Conservation (phyloP, 2,329 filamentous ascomycete genomes). For the Nigrospora osmanthi region DNA sequence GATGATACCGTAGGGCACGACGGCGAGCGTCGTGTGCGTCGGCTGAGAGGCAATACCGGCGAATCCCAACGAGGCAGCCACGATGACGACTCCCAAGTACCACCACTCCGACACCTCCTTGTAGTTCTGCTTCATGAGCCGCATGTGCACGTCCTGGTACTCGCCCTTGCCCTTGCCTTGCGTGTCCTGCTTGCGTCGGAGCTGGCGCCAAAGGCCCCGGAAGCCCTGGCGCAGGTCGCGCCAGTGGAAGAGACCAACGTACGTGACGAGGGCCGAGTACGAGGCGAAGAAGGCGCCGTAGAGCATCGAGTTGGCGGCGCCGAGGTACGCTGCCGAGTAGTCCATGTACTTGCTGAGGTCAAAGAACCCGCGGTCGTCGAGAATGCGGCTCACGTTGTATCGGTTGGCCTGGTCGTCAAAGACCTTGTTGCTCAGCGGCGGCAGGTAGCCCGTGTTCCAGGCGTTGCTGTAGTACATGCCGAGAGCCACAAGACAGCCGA, state of each 20-base stretch:
- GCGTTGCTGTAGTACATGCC: slow-evolving; percentile 51
- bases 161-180: slow-evolving; percentile 4
- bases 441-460: slow-evolving; percentile 49
- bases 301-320: slow-evolving; percentile 34
- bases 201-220: slow-evolving; percentile 34
- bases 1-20: slow-evolving; percentile 42
- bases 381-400: slow-evolving; percentile 45
- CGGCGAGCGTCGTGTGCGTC: slow-evolving; percentile 41
- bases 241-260: slow-evolving; percentile 27
- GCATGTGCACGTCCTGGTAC: slow-evolving; percentile 38
- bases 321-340: slow-evolving; percentile 48
- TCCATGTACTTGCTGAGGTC: slow-evolving; percentile 40
- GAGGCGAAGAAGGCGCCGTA: slow-evolving; percentile 46
- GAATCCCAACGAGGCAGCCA: slow-evolving; percentile 36
- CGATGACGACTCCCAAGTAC: slow-evolving; percentile 33
- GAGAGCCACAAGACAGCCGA: slow-evolving; percentile 45
- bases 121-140: slow-evolving; percentile 43
- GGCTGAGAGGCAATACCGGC: slow-evolving; percentile 38
- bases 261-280: slow-evolving; percentile 33
- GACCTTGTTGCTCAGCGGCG: slow-evolving; percentile 43
- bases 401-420: slow-evolving; percentile 47
- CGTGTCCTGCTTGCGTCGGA: slow-evolving; percentile 29
- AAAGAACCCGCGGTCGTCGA: slow-evolving; percentile 38
- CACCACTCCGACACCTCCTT: slow-evolving; percentile 45
- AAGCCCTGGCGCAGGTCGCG: slow-evolving; percentile 37